These are phyloP conservation scores for Neodidymelliopsis sp. DNA, from an alignment of 2,329 filamentous ascomycete species.

Conservation along the genomic window DNA sequence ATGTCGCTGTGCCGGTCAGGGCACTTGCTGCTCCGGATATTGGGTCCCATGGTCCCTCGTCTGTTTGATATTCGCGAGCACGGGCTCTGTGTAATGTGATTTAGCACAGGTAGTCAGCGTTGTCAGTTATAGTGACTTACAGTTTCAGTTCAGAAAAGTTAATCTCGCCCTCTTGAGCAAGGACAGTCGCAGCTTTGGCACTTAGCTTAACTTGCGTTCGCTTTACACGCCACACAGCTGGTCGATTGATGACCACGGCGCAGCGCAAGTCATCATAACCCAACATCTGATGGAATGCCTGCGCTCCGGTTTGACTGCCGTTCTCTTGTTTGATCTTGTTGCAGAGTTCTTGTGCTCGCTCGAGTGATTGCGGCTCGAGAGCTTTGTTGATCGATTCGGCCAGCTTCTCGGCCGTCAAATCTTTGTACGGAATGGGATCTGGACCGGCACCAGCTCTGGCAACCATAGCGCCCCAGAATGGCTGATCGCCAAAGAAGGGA, in stretches of 20 bases:
- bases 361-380: slow-evolving; percentile 46
- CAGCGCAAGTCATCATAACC: slow-evolving; percentile 50
- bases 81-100: slow-evolving; percentile 35
- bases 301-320: slow-evolving; percentile 48
- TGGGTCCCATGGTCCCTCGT: slow-evolving; percentile 51
- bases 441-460: slow-evolving; percentile 52
- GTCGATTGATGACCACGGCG: slow-evolving; percentile 38
- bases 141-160: slow-evolving; percentile 49
- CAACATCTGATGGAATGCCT: slow-evolving; percentile 49
- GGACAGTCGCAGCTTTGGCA: slow-evolving; percentile 48
- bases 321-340: slow-evolving; percentile 49
- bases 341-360: slow-evolving; percentile 47
- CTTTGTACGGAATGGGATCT: slow-evolving; percentile 49
- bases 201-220: slow-evolving; percentile 48
- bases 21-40: slow-evolving; percentile 69
- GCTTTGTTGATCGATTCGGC: slow-evolving; percentile 49
- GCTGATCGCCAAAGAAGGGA: slow-evolving; percentile 70
- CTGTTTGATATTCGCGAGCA: slow-evolving; percentile 49
- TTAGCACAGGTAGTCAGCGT: slow-evolving; percentile 14
- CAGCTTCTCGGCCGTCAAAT: slow-evolving; percentile 49
- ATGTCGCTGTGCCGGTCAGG: slow-evolving; percentile 81
- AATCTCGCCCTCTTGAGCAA: slow-evolving; percentile 47
- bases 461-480: slow-evolving; percentile 54
- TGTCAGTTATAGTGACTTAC: slow-evolving; percentile 29
- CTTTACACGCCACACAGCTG: slow-evolving; percentile 51